Percentiles rank a stretch among this genome's conserved stretches.
Conservation (phyloP, 495 filamentous ascomycete genomes). For the Penicillium canescens region DNA sequence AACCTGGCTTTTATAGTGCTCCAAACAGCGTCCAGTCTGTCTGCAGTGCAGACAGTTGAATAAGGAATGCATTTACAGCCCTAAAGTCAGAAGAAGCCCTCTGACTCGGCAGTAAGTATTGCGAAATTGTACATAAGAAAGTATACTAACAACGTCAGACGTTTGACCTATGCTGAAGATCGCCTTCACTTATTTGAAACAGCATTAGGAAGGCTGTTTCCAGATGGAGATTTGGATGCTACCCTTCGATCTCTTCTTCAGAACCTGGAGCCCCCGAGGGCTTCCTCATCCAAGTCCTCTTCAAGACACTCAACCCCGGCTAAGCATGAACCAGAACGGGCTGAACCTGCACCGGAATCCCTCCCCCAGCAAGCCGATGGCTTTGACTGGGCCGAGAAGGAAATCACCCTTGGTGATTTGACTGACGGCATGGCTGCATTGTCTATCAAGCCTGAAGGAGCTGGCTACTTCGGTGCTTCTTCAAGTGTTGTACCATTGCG, state of each 20-base stretch:
- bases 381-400: conserved; percentile 54
- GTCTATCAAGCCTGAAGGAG: conserved; percentile 50
- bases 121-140: neutral
- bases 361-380: conserved; percentile 51
- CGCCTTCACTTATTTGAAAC: conserved; percentile 47
- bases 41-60: too few species aligned
- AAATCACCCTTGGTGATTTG: conserved; percentile 43
- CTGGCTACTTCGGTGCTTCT: conserved; percentile 53
- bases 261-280: conserved; percentile 36
- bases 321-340: conserved; percentile 36
- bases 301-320: conserved; percentile 42
- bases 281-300: conserved; percentile 39
- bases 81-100: conserved; percentile 47
- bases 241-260: conserved; percentile 45
- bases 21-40: too few species aligned
- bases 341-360: conserved; percentile 43
- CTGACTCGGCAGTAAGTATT: conserved; percentile 46
- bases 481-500: conserved; percentile 49
- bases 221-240: conserved; percentile 48
- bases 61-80: too few species aligned
- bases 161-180: conserved; percentile 52
- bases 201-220: conserved; percentile 44
- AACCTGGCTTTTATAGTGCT: too few species aligned
- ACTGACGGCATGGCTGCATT: too few species aligned
- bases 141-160: conserved; percentile 28